Evolutionary conservation across 768 basidiomycete genomes (phyloP), one percentile per base, ranked within the genome.

Genomic region (Lactarius akahatsu): DNA sequence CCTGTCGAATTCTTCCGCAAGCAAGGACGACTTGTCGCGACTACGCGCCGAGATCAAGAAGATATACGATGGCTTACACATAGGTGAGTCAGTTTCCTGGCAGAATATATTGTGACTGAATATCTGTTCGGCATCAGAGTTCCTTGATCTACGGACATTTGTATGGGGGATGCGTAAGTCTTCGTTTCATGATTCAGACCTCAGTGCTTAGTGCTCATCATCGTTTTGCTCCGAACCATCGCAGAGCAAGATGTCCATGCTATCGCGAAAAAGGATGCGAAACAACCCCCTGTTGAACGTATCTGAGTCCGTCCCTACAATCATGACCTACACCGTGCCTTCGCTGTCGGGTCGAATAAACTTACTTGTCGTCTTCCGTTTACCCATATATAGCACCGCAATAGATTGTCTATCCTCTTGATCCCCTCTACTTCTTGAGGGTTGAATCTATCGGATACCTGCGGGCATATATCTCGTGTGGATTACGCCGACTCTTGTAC

Each of bases 141-240:
- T 92, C 73, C 80, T 94, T 68, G 91, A 93, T 71, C 74, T 94
- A 66, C 83, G 90, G 66, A 81, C 89, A 57, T 89, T 92, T 74
- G 90, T 93, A 11, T 92, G 90, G 92, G 92, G 92, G 23, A 88
- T 94, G 70, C 91, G 92, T 93, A 74, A 80, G 91, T 86, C 11
- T 16, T 60, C 6, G 50, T 52, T 60, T 52, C 4, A 30, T 30
- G 6, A 38, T 41, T 41, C 34, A 36, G 41, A 9, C 23, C 9
- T 6, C 18, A 32, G 23, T 23, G 59, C 9, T 4, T 15, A 28
- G 20, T 23, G 60, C 62, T 68, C 26, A 63, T 43, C 2, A 2
- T 58, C 9, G 28, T 41, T 57, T 9, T 28, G 28, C 7, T 54
- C 15, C 9, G 3, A 50, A n/a, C 23, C 0, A 54, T 47, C 60